These are phyloP conservation scores for Angophora floribunda DNA, from an alignment of 345 rosid species.

Conservation along the genomic window DNA sequence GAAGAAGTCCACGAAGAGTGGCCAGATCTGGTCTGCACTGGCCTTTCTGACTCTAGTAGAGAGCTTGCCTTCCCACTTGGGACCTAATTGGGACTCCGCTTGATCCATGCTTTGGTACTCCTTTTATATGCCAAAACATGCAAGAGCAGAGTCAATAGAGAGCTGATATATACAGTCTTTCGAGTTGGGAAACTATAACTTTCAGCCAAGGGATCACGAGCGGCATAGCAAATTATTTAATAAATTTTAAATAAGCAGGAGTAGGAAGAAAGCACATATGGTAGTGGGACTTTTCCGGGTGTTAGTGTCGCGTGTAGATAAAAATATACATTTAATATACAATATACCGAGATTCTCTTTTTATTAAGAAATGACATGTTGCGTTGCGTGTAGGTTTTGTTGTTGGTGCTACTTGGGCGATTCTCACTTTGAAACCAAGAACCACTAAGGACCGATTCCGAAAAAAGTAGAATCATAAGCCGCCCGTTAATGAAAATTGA, in stretches of 20 bases:
- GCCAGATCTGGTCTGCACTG: slow-evolving; percentile 38
- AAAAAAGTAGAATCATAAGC: no score
- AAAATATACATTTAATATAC: no score
- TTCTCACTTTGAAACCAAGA: no score
- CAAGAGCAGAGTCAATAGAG: not conserved
- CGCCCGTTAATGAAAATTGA: no score
- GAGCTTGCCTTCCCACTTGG: slow-evolving; percentile 43
- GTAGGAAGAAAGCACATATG: not conserved
- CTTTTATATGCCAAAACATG: not conserved
- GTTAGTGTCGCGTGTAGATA: not conserved
- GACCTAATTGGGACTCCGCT: not conserved
- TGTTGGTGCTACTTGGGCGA: no score
- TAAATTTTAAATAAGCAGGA: not conserved
- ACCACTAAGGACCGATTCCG: no score
- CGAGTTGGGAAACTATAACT: not conserved
- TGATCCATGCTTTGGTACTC: not conserved
- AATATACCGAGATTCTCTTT: no score
- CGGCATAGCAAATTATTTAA: not conserved
- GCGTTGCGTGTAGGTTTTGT: no score
- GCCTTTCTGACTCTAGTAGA: slow-evolving; percentile 16
- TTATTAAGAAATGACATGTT: no score
- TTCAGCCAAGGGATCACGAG: not conserved
- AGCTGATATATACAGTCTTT: not conserved
- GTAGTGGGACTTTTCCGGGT: not conserved
- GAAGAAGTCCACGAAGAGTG: slow-evolving; percentile 44